Conservation (phyloP, 768 basidiomycete species). For the Lepiota venenata region DNA sequence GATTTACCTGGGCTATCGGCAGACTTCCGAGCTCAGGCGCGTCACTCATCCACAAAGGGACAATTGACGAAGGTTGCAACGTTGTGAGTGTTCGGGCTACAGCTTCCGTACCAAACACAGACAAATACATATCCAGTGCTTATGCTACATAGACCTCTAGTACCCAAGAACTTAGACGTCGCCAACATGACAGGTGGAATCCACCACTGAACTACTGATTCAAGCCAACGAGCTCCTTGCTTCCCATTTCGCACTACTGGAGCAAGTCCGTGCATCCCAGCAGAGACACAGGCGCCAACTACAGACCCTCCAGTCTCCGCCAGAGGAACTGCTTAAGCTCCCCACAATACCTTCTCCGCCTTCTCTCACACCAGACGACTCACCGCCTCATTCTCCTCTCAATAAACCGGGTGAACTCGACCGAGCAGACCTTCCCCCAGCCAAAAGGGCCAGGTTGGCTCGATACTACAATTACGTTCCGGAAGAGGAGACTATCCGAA, state of each 20-base stretch:
- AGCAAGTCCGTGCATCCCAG: slow-evolving; percentile 54
- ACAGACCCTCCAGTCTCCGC: slow-evolving; percentile 50
- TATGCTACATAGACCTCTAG: too few species aligned
- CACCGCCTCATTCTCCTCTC: slow-evolving; percentile 45
- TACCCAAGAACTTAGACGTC: background rate
- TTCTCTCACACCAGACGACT: slow-evolving; percentile 46
- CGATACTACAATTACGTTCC: slow-evolving; percentile 82
- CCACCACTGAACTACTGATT: slow-evolving; percentile 49
- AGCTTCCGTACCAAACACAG: background rate
- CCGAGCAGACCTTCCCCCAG: slow-evolving; percentile 40
- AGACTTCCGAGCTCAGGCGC: too few species aligned
- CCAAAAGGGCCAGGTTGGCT: slow-evolving; percentile 67
- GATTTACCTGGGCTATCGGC: background rate
- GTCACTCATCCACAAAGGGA: too few species aligned
- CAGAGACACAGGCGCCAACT: slow-evolving; percentile 54
- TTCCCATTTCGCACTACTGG: slow-evolving; percentile 55
- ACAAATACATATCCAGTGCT: background rate
- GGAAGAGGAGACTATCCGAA: slow-evolving; percentile 95
- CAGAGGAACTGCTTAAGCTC: slow-evolving; percentile 49
- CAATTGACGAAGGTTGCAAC: too few species aligned
- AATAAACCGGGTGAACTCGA: slow-evolving; percentile 29
- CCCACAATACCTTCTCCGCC: slow-evolving; percentile 59
- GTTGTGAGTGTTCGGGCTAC: too few species aligned
- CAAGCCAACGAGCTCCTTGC: slow-evolving; percentile 66
- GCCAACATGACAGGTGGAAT: slow-evolving; percentile 12